A percentile compares a stretch with the other conserved stretches of the same genome.
Conservation (phyloP, 1,284 basidiomycete genomes). For the Coriolopsis trogii region DNA sequence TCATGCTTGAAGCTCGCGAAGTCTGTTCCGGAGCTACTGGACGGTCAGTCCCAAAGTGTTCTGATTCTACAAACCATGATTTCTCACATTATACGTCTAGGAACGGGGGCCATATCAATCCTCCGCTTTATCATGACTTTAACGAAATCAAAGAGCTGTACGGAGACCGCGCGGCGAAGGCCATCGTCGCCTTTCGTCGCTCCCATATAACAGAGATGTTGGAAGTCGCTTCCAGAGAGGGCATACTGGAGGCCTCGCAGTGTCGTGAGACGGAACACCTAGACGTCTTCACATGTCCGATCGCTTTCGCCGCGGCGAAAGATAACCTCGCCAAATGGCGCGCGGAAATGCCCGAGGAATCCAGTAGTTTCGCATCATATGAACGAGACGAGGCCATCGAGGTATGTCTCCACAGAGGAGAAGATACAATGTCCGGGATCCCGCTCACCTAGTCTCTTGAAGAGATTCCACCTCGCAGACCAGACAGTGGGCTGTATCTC, state of each 20-base stretch:
- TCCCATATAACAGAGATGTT: slow-evolving; percentile 56
- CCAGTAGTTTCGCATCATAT: slow-evolving; percentile 34
- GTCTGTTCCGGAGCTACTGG: slow-evolving; percentile 73
- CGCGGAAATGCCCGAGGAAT: slow-evolving; percentile 43
- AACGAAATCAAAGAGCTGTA: slow-evolving; percentile 46
- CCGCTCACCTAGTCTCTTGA: not conserved
- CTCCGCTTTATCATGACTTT: slow-evolving; percentile 65
- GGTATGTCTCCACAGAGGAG: no score
- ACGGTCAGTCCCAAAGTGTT: slow-evolving; percentile 41
- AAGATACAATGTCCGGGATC: no score
- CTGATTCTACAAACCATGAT: not conserved
- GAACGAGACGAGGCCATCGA: slow-evolving; percentile 38
- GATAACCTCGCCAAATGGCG: slow-evolving; percentile 39
- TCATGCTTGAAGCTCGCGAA: slow-evolving; percentile 73
- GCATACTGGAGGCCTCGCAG: slow-evolving; percentile 44
- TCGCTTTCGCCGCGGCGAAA: slow-evolving; percentile 38
- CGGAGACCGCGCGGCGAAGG: slow-evolving; percentile 50
- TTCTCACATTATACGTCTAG: slow-evolving; percentile 39
- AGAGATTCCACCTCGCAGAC: slow-evolving; percentile 43
- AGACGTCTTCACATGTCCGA: slow-evolving; percentile 40
- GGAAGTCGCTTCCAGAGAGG: slow-evolving; percentile 48
- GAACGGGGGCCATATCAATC: slow-evolving; percentile 74
- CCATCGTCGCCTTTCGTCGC: slow-evolving; percentile 62
- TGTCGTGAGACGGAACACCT: slow-evolving; percentile 45
- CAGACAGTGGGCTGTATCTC: slow-evolving; percentile 42